Evolutionary conservation across 2,329 filamentous ascomycete genomes (phyloP), one percentile per base, ranked within the genome.

Genomic region (Cladorrhinum sp.): DNA sequence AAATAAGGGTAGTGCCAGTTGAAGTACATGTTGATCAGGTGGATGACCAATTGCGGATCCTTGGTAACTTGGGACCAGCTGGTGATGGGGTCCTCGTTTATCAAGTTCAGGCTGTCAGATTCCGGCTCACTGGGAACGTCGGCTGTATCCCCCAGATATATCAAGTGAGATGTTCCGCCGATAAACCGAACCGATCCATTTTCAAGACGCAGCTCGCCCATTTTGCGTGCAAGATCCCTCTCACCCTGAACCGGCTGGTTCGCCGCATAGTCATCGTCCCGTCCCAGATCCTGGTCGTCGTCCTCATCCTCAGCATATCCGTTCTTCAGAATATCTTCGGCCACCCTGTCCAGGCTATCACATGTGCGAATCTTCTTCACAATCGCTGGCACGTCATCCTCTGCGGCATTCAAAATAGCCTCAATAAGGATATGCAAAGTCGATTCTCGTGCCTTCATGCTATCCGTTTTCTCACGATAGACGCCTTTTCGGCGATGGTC

Each of bases 1-100:
- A 98, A 99, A 76, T 95, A 98, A 18, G 92, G 88, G 74, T 98
- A 98, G 75, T 98, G 95, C 90, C 93, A 98, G 68, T 88, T 92
- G 76, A 98, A 98, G 76, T 99, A 99, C 91, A 98, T 93, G 70
- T 93, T 93, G 71, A 99, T 85, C 18, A 99, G 84, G 74, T 97
- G 93, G 16, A 87, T 84, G 67, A 97, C 86, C 50, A 96, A 80
- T 57, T 89, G 84, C 23, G 86, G 81, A 72, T 97, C 92, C 55
- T 86, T 81, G 1, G 92, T 96, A 50, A 96, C 92, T 16, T 81
- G 85, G 0, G 93, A 96, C 95, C 95, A 99, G 57, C 89, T 93
- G 20, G 85, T 87, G 57, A 95, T 81, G 3, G 92, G 87, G 63
- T 93, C 84, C 55, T 89, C 85, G 63, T 82, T 78, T 18, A 79